Evolutionary conservation across 2,329 filamentous ascomycete species (phyloP), one percentile per base, ranked within the genome.

Genomic region (Sporothrix protearum): DNA sequence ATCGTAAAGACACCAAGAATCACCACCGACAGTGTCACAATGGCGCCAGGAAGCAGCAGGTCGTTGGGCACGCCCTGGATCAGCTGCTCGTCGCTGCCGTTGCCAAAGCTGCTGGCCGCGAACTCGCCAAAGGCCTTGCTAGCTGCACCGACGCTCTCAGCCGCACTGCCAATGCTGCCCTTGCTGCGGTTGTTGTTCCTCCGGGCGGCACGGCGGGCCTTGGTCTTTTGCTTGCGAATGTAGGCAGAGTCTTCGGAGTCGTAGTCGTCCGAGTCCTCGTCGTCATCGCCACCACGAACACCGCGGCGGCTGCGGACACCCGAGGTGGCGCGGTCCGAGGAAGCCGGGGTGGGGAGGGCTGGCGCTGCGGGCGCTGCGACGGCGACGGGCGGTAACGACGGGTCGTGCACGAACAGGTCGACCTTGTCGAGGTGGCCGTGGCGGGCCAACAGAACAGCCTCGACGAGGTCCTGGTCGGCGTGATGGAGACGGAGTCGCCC

Each of bases 401-500:
- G 94, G 77, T 99, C 92, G 79, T 99, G 96, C 14, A 98, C 94
- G 77, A 97, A 98, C 19, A 99, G 86, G 77, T 99, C 96, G 25
- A 99, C 96, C 85, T 99, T 99, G 76, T 98, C 96, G 61, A 89
- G 90, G 76, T 85, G 89, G 61, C 88, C 86, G 72, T 92, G 89
- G 73, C 93, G 91, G 4, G 95, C 93, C 36, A 98, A 87, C 25
- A 90, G 85, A 75, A 99, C 93, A 1, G 96, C 94, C 81, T 99
- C 96, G 1, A 96, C 82, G 55, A 99, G 87, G 79, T 99, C 96
- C 75, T 95, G 91, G 78, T 98, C 94, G 0, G 95, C 12, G 96
- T 99, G 79, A 99, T 97, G 53, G 94, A 97, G 19, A 99, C 94
- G 0, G 93, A 94, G 79, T 99, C 96, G 71, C 96, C 95, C 79